A percentile compares a stretch with the other conserved stretches of the same genome.
These are phyloP conservation scores for Erythrobasidium hasegawianum DNA, from an alignment of 1,284 basidiomycete species.

Conservation along the genomic window DNA sequence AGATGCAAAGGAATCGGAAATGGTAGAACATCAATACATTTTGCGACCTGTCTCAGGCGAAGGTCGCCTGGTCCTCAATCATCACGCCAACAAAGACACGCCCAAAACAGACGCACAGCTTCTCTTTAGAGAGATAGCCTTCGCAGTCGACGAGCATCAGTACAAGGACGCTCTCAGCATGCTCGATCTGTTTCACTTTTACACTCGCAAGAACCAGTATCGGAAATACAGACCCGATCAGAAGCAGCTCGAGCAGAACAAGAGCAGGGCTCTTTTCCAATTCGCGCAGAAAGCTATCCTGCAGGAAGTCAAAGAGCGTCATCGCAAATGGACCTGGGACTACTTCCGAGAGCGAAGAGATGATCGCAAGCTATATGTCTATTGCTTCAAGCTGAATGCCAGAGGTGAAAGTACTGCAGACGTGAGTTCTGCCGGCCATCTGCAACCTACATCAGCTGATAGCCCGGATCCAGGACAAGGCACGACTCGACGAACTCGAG, in stretches of 20 bases:
- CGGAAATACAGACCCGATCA: constrained; percentile 57
- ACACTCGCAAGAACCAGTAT: constrained; percentile 85
- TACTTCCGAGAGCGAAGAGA: constrained; percentile 86
- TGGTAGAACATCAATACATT: constrained; percentile 79
- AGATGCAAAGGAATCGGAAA: constrained; percentile 53
- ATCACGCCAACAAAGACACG: constrained; percentile 60
- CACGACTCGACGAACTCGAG: constrained; percentile 67
- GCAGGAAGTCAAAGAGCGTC: constrained; percentile 78
- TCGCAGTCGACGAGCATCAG: constrained; percentile 89
- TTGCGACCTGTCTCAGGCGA: constrained; percentile 94
- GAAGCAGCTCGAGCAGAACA: constrained; percentile 62
- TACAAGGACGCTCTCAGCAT: constrained; percentile 92
- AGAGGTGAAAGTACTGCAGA: constrained; percentile 58
- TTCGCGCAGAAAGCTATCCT: constrained; percentile 82
- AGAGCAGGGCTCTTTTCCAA: constrained; percentile 66
- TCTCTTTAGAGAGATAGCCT: constrained; percentile 89
- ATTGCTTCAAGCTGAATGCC: constrained; percentile 71
- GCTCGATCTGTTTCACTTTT: constrained; percentile 96
- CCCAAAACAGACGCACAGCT: constrained; percentile 87
- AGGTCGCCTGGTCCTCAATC: constrained; percentile 82
- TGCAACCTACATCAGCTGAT: not conserved
- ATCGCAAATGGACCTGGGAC: constrained; percentile 84
- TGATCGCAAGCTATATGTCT: constrained; percentile 75
- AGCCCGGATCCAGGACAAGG: constrained; percentile 57
- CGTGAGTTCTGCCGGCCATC: constrained; percentile 45